Evolutionary conservation across 495 filamentous ascomycete genomes (phyloP).

Genomic region (Aspergillus homomorphus): DNA sequence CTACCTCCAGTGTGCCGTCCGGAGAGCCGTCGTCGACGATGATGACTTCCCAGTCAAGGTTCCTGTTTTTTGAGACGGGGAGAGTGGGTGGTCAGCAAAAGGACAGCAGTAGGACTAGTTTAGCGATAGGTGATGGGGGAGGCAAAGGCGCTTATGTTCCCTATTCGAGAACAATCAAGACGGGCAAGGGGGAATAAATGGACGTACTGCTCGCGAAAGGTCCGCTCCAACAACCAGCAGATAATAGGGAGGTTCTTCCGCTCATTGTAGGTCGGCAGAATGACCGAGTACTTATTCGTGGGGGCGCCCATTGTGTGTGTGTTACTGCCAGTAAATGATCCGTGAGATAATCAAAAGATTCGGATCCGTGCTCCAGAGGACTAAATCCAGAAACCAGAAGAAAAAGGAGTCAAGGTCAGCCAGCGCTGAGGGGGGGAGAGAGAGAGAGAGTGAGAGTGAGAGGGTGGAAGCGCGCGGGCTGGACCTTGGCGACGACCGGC

Average conservation of each 20-base stretch:
- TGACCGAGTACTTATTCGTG: constrained; percentile 87
- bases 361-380: neutral
- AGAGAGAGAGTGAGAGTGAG: neutral
- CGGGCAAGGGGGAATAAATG: too few relatives aligned
- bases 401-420: neutral
- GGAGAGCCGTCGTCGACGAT: constrained; percentile 98
- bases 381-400: neutral
- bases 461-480: neutral
- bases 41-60: constrained; percentile 95
- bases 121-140: neutral
- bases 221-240: constrained; percentile 85
- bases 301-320: constrained; percentile 37
- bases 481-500: constrained; percentile 7
- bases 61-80: constrained; percentile 44
- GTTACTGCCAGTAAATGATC: neutral
- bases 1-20: constrained; percentile 88
- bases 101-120: too few relatives aligned
- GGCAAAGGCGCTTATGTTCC: too few relatives aligned
- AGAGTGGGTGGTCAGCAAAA: constrained; percentile 2
- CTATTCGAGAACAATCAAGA: too few relatives aligned
- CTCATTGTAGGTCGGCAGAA: constrained; percentile 98
- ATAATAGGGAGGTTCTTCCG: constrained; percentile 95
- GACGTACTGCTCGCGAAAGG: constrained; percentile 71
- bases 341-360: neutral
- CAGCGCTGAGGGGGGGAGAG: neutral